Conservation (phyloP, 2,329 filamentous ascomycete species). For the Alternaria conjuncta region DNA sequence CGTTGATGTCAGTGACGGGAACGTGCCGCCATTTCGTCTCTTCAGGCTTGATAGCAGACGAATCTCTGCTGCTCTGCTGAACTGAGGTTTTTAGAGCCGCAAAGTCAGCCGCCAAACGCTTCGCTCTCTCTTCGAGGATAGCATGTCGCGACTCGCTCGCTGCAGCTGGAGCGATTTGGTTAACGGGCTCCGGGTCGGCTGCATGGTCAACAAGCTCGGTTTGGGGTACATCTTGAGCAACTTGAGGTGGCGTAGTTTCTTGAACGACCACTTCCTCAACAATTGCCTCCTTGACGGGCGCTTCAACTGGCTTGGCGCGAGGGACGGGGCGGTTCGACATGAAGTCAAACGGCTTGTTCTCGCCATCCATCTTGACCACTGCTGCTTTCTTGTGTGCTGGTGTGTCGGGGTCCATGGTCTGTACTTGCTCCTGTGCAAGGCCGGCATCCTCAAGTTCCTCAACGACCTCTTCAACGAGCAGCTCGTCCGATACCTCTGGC, state of each 20-base stretch:
- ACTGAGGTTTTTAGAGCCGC: conserved; percentile 20
- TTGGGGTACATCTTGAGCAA: background rate
- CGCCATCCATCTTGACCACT: conserved; percentile 34
- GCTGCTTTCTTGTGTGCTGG: conserved; percentile 33
- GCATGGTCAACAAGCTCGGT: background rate
- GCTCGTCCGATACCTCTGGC: conserved; percentile 19
- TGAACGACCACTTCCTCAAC: conserved; percentile 11
- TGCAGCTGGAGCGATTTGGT: conserved; percentile 5
- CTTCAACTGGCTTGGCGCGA: conserved; percentile 28
- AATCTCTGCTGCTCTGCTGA: conserved; percentile 12
- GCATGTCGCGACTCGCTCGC: conserved; percentile 12
- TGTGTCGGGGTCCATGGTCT: conserved; percentile 37
- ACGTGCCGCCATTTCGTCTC: conserved; percentile 36
- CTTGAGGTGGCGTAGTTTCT: background rate
- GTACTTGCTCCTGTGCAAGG: conserved; percentile 15
- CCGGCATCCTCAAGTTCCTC: conserved; percentile 19
- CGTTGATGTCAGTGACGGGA: conserved; percentile 31
- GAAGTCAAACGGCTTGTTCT: conserved; percentile 45
- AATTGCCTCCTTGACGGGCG: conserved; percentile 50
- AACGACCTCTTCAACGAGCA: conserved; percentile 26
- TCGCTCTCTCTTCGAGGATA: conserved; percentile 23
- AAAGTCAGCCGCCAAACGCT: conserved; percentile 20
- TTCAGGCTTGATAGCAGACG: conserved; percentile 8
- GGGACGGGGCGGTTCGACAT: conserved; percentile 46
- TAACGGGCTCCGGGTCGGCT: conserved; percentile 2